Percentiles rank a stretch among this genome's conserved stretches.
Evolutionary conservation across 2,329 filamentous ascomycete species (phyloP).

Genomic region (Paracamarosporium sp.): DNA sequence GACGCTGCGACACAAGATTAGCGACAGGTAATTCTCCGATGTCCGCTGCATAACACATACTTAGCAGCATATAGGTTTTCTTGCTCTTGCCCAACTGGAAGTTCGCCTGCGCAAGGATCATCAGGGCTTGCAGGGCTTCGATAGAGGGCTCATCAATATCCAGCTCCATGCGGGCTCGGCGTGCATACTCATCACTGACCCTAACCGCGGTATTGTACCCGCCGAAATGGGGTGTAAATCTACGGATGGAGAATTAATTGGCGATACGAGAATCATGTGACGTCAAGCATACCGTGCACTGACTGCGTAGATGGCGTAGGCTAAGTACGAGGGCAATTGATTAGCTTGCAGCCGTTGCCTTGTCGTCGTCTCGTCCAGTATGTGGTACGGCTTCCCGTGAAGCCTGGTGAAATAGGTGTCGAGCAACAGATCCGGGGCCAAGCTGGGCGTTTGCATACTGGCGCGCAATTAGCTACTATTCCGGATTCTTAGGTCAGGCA

Average conservation of each 20-base stretch:
- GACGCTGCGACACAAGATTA: constrained; percentile 60
- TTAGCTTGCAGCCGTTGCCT: constrained; percentile 74
- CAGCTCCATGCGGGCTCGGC: constrained; percentile 71
- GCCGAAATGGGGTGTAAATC: constrained; percentile 72
- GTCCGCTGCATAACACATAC: constrained; percentile 65
- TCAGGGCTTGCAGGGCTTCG: constrained; percentile 75
- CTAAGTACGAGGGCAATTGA: constrained; percentile 63
- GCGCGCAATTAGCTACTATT: constrained; percentile 22
- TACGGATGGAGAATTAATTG: constrained; percentile 45
- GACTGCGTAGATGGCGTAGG: constrained; percentile 61
- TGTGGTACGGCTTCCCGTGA: constrained; percentile 82
- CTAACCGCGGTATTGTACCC: constrained; percentile 72
- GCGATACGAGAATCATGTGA: constrained; percentile 48
- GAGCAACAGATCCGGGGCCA: constrained; percentile 69
- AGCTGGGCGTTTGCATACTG: constrained; percentile 49
- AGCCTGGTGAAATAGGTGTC: constrained; percentile 82
- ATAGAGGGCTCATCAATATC: constrained; percentile 83
- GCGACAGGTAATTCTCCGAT: constrained; percentile 12
- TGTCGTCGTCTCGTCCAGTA: constrained; percentile 78
- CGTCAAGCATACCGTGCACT: constrained; percentile 48
- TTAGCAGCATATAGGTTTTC: constrained; percentile 85
- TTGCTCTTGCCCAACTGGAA: constrained; percentile 81
- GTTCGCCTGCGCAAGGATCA: constrained; percentile 77
- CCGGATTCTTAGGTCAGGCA: constrained; percentile 14
- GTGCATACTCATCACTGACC: constrained; percentile 75